Evolutionary conservation across 1,139 yeast genomes (phyloP), one percentile per base, ranked within the genome.

Genomic region (Saccharomyces hybrid): DNA sequence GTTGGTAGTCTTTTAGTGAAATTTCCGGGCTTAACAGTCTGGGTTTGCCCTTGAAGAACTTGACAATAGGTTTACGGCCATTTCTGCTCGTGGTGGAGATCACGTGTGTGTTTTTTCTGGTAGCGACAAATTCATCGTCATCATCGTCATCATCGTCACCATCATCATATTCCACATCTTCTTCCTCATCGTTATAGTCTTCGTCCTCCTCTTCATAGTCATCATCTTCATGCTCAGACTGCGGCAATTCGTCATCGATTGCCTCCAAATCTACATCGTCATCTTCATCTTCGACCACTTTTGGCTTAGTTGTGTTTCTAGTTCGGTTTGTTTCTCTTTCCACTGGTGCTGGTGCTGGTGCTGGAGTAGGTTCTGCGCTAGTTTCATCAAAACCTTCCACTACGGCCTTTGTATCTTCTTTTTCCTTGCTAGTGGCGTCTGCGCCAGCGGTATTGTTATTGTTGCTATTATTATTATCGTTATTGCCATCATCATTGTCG

Each of bases 1-100:
- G 93, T 74, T 93, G 99, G 69, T 93, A 93, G 65, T 83, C 84
- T 66, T 93, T 93, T 63, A 93, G 75, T 47, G 80, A 81, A 31
- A 88, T 77, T 25, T 82, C 87, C 0, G 76, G 77, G 0, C 88
- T 76, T 57, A 93, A 71, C 49, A 85, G 71, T 11, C 73, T 68
- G 3, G 99, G 99, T 65, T 88, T 85, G 50, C 80, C 82, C 50
- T 77, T 81, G 70, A 89, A 81, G 69, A 85, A 93, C 4, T 76
- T 75, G 41, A 72, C 70, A 20, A 65, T 59, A 13, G 62, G 58
- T 48, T 56, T 58, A 2, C 56, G 51, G 59, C 50, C 59, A 52
- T 49, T 26, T 58, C 50, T 47, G 56, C 34, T 51, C 56, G 42
- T 50, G 60, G n/a, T 48, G 50, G 52, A 50, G 51, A 32, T 42